phyloP scores from a whole-genome alignment of 305 asterid genomes.

The Solanum hybrid region DNA sequence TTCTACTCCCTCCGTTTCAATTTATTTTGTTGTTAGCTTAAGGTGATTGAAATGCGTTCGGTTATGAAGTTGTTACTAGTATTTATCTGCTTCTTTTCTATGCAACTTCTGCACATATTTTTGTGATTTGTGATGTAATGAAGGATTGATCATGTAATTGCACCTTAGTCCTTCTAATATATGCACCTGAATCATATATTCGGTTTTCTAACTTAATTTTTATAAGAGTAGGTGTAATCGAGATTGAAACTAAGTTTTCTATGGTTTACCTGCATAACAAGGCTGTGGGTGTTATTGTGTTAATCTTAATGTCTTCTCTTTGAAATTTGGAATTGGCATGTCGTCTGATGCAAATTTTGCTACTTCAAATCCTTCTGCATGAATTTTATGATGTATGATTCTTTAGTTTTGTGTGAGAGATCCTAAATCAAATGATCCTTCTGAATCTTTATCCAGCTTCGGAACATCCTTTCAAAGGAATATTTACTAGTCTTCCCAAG shows the following conservation, averaged over 20 bases:
- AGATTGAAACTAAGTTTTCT: background rate
- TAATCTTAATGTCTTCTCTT: background rate
- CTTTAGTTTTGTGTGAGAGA: background rate
- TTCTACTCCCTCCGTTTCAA: background rate
- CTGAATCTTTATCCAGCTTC: conserved; percentile 31
- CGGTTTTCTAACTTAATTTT: background rate
- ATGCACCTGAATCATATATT: background rate
- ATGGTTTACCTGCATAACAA: background rate
- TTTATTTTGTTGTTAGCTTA: background rate
- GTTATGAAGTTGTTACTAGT: background rate
- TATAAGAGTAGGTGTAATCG: background rate
- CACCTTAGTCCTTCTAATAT: background rate
- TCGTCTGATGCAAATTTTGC: background rate
- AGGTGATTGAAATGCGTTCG: background rate
- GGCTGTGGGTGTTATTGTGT: background rate
- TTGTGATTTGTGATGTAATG: background rate
- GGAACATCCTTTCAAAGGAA: conserved; percentile 55
- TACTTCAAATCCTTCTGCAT: background rate
- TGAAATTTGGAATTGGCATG: background rate
- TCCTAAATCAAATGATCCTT: background rate
- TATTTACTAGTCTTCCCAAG: conserved; percentile 66
- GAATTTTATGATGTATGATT: background rate
- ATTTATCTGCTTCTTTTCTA: background rate
- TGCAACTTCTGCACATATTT: background rate
- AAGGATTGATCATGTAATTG: background rate